Base-by-base conservation (phyloP, 2,329 filamentous ascomycete genomes). In the Pestalotiopsis sp. region DNA sequence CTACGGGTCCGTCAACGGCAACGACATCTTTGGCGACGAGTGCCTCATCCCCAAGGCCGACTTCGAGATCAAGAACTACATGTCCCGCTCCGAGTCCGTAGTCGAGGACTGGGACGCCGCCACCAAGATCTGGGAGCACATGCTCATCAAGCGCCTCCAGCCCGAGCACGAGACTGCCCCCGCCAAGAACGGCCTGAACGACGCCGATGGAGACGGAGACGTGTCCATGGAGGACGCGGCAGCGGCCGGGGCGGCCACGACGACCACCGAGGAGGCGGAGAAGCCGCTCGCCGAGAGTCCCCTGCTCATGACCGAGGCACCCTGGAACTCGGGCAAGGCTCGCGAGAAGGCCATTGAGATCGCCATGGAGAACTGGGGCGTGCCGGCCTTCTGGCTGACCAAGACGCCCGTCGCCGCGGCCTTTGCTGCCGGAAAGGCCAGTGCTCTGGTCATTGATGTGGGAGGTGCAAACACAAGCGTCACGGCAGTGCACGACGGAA, bases 101-200 rank as follows among this genome's bases (percentile, higher is more conserved):
- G 96, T 99, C 61, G 93, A 98, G 79, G 94, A 99, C 80, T 99
- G 96, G 96, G 96, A 99, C 72, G 90, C 91, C 62, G 95, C 94
- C 35, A 88, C 92, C 69, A 91, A 91, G 78, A 83, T 98, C 67
- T 99, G 95, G 94, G 94, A 98, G 79, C 91, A 97, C 80, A 90
- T 94, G 75, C 92, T 99, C 71, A 92, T 94, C 68, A 94, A 93
- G 73, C 90, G 94, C 71, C 86, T 99, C 72, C 97, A 96, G 64
- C 93, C 93, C 67, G 85, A 90, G 66, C 90, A 89, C 73, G 88
- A 89, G 59, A 89, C 88, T 7, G 87, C 90, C 59, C 89, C 93
- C 1, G 84, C 88, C 22, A 91, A 90, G 76, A 96, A 97, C 77
- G 92, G 93, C 22, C 82, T 95, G 69, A 97, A 96, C 75, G 91